Base-by-base conservation (phyloP, 2,329 filamentous ascomycete genomes). In the Aspergillus calidoustus region DNA sequence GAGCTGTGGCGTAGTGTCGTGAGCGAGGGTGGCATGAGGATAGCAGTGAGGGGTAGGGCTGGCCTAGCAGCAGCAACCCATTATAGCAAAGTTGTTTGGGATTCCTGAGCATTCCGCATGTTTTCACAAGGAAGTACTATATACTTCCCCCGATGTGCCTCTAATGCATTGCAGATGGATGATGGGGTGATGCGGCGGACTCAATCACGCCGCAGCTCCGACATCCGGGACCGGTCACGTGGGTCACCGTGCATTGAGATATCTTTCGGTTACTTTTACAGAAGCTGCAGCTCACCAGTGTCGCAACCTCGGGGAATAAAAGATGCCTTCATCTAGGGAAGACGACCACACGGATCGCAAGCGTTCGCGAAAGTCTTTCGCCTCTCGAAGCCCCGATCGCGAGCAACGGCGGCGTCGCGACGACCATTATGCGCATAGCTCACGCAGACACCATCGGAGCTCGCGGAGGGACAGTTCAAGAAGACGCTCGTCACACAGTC, bases 61-160 rank as follows among this genome's bases (percentile, higher is more conserved):
- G 67, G 64, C 51, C 69, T 69, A 76, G 66, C 63, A 74, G 61
- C 65, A 77, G 76, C 49, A 79, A 66, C 63, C 77, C 73, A 63
- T 72, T 71, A 65, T 73, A 76, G 61, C 74, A 75, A 25, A 80
- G 65, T n/a, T 79, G 44, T 47, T 72, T 74, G 31, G 77, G 67
- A 69, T 81, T 83, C 74, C 79, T 84, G 60, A 82, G 73, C 80
- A 84, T 83, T 68, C 73, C 69, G 70, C 75, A 78, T 79, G 63
- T 57, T 68, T 72, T 70, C 66, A 47, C 61, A 31, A 59, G 67
- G 64, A 67, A 64, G 68, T 64, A 61, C 65, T 60, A 30, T 47
- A 50, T 54, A 59, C 52, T 63, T 69, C 63, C 66, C 47, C 64
- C 54, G 8, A 17, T 7, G 28, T 31, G 49, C 34, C 44, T 61